Evolutionary conservation across 345 rosid genomes (phyloP).

Genomic region (Eucalyptus rudis): DNA sequence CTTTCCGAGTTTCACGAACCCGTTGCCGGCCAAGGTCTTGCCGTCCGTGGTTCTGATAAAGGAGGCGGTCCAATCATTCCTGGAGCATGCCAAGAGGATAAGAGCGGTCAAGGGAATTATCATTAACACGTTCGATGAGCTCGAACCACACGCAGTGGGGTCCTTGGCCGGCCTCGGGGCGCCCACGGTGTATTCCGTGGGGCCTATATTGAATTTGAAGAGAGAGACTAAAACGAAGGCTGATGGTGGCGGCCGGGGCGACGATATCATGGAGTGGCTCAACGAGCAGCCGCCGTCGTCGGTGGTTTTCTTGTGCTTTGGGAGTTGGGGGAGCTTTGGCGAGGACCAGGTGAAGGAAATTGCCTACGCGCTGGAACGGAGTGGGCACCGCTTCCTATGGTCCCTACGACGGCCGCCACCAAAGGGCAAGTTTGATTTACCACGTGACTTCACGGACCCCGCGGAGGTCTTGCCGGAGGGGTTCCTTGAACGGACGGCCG

Average conservation of each 20-base stretch:
- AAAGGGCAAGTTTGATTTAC: neutral
- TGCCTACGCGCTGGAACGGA: neutral
- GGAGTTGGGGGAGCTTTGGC: constrained; percentile 42
- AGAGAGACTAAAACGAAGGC: neutral
- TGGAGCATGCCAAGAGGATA: neutral
- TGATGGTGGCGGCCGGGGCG: neutral
- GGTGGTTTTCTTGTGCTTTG: constrained; percentile 62
- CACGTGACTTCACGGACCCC: neutral
- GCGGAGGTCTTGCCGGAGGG: constrained; percentile 27
- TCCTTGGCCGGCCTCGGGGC: neutral
- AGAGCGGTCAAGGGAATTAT: constrained; percentile 22
- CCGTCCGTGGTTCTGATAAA: neutral
- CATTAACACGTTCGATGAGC: constrained; percentile 31
- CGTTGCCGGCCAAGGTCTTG: constrained; percentile 17
- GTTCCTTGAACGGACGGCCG: constrained; percentile 18
- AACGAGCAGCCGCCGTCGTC: constrained; percentile 31
- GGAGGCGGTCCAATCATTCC: neutral
- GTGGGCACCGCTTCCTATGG: constrained; percentile 12
- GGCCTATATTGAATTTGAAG: constrained; percentile 30
- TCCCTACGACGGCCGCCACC: neutral
- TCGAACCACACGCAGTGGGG: constrained; percentile 19
- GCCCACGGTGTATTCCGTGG: constrained; percentile 31
- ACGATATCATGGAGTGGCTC: constrained; percentile 24
- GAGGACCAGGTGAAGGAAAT: constrained; percentile 22
- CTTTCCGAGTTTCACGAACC: constrained; percentile 15